A percentile compares a stretch with the other conserved stretches of the same genome.
Conservation (phyloP, 164 flowering plant species). For the Santalum album region DNA sequence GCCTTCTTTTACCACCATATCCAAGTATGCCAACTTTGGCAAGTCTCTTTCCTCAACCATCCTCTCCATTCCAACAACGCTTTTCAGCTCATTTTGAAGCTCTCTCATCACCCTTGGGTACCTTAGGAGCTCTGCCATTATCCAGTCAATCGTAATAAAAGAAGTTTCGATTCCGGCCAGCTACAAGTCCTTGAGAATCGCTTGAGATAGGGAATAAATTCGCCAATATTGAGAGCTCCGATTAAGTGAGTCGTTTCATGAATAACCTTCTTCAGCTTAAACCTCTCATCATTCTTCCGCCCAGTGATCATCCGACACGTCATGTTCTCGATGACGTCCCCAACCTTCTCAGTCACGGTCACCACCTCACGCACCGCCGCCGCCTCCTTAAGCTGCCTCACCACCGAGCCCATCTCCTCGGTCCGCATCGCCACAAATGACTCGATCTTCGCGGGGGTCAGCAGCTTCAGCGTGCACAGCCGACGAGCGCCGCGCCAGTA, state of each 20-base stretch:
- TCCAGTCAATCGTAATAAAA: background rate
- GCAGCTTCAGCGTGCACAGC: background rate
- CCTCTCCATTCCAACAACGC: conserved; percentile 10
- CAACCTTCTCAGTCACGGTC: conserved; percentile 8
- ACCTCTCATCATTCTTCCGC: conserved; percentile 1
- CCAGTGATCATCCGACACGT: conserved; percentile 13
- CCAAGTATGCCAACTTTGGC: conserved; percentile 15
- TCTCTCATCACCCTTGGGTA: conserved; percentile 7
- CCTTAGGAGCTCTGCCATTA: background rate
- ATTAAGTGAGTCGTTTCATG: conserved; percentile 9
- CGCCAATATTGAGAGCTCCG: conserved; percentile 19
- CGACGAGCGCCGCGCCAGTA: background rate
- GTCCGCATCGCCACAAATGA: background rate
- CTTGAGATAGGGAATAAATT: conserved; percentile 16
- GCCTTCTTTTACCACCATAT: conserved; percentile 26
- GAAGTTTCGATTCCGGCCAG: background rate
- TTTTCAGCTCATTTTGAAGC: conserved; percentile 15
- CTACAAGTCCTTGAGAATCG: background rate
- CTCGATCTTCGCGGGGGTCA: background rate
- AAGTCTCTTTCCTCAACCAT: conserved; percentile 22
- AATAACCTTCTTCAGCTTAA: conserved; percentile 6
- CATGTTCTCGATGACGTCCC: conserved; percentile 2
- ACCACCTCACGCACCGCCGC: background rate
- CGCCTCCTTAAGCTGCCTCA: background rate
- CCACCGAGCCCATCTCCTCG: background rate